These are phyloP conservation scores for Raphanus sativus DNA, from an alignment of 345 rosid genomes.

Conservation along the genomic window DNA sequence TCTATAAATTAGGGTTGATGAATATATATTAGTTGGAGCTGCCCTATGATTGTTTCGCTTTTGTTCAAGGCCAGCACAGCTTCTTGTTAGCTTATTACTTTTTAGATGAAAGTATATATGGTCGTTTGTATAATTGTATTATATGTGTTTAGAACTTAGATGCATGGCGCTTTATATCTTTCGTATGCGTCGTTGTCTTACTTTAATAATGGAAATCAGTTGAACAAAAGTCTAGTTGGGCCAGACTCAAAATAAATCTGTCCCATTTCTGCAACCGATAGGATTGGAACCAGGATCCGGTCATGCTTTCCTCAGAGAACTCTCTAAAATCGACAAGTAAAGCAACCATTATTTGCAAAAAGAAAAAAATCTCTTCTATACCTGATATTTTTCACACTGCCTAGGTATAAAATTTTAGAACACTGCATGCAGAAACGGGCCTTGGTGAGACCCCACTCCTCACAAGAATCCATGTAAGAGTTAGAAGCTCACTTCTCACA, in stretches of 20 bases:
- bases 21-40: not conserved
- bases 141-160: not conserved
- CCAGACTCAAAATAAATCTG: no score
- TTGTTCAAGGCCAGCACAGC: not conserved
- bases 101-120: not conserved
- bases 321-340: not conserved
- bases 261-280: no score
- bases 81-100: not conserved
- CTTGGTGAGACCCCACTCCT: not conserved
- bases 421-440: not conserved
- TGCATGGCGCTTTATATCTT: not conserved
- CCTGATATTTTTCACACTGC: not conserved
- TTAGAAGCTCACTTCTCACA: not conserved
- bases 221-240: no score
- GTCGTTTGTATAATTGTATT: not conserved
- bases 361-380: not conserved
- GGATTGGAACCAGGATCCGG: not conserved
- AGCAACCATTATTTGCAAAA: not conserved
- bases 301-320: not conserved
- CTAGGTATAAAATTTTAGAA: not conserved
- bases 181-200: no score
- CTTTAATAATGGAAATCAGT: no score
- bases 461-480: not conserved
- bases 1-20: no score
- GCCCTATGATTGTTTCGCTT: not conserved